phyloP scores from a whole-genome alignment of 176 grass and related monocot genomes.

The Aegilops tauschii region DNA sequence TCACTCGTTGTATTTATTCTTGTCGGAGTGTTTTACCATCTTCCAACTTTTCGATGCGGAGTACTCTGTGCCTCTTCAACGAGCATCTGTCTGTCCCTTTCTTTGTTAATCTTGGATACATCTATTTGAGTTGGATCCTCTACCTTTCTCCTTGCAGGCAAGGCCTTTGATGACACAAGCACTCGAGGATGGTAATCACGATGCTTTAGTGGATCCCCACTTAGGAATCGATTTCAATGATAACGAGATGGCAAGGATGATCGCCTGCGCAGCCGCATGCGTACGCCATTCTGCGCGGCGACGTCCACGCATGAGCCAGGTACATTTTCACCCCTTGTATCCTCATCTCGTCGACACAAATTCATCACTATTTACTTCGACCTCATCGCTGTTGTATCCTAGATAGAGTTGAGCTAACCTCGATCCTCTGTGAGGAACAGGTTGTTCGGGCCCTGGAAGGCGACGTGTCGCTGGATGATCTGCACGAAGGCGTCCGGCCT shows the following conservation, averaged over 20 bases:
- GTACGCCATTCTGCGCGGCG: constrained; percentile 74
- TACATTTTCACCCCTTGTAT: constrained; percentile 6
- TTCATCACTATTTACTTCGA: neutral
- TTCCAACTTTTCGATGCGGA: neutral
- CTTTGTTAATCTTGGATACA: neutral
- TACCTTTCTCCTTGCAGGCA: constrained; percentile 45
- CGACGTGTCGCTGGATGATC: constrained; percentile 78
- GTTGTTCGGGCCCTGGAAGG: constrained; percentile 87
- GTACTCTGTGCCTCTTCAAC: neutral
- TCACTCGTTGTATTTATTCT: neutral
- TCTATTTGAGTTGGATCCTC: neutral
- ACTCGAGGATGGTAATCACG: constrained; percentile 68
- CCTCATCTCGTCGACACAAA: neutral
- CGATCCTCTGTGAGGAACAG: constrained; percentile 17
- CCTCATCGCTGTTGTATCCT: neutral
- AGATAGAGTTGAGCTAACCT: neutral
- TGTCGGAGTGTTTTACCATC: neutral
- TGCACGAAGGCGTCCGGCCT: constrained; percentile 64
- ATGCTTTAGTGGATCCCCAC: constrained; percentile 65
- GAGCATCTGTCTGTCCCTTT: neutral
- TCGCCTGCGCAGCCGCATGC: constrained; percentile 86
- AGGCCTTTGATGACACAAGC: constrained; percentile 70
- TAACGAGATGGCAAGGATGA: constrained; percentile 86
- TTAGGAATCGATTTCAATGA: constrained; percentile 57
- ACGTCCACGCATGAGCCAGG: constrained; percentile 89